A percentile compares a stretch with the other conserved stretches of the same genome.
phyloP scores from a whole-genome alignment of 2,329 filamentous ascomycete genomes.

The Alternaria rosae region DNA sequence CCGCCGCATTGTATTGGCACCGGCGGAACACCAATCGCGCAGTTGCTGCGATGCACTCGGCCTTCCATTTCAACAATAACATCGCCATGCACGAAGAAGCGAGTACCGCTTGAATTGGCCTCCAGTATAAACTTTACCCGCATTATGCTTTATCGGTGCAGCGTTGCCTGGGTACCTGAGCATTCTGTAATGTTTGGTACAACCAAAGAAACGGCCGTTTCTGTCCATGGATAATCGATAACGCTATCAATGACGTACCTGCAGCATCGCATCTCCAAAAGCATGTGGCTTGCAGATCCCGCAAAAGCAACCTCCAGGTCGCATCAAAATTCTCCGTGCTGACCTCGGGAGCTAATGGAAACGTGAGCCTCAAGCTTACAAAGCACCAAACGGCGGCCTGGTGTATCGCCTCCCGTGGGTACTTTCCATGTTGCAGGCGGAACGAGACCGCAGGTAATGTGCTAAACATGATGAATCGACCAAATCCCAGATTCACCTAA shows the following conservation, averaged over 20 bases:
- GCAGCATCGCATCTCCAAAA: not conserved
- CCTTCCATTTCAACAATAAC: not conserved
- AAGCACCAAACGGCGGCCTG: not conserved
- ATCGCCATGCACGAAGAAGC: not conserved
- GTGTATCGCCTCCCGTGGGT: not conserved
- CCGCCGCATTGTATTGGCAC: not conserved
- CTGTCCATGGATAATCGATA: not conserved
- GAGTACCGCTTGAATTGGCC: not conserved
- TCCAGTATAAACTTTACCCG: not conserved
- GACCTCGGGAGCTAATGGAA: not conserved
- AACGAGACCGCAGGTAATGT: not conserved
- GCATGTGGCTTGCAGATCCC: not conserved
- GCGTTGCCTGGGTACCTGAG: not conserved
- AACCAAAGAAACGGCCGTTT: not conserved
- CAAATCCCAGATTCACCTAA: not conserved
- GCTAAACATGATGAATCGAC: not conserved
- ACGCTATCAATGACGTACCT: constrained; percentile 2
- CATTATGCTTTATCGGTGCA: not conserved
- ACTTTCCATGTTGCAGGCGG: not conserved
- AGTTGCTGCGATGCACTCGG: not conserved
- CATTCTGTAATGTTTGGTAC: not conserved
- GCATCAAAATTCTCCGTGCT: not conserved
- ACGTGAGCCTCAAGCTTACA: not conserved
- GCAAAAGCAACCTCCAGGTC: not conserved
- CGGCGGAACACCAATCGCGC: not conserved